Percentiles rank a stretch among this genome's conserved stretches.
Conservation (phyloP, 257 asterid species). For the Hygrophila difformis region DNA sequence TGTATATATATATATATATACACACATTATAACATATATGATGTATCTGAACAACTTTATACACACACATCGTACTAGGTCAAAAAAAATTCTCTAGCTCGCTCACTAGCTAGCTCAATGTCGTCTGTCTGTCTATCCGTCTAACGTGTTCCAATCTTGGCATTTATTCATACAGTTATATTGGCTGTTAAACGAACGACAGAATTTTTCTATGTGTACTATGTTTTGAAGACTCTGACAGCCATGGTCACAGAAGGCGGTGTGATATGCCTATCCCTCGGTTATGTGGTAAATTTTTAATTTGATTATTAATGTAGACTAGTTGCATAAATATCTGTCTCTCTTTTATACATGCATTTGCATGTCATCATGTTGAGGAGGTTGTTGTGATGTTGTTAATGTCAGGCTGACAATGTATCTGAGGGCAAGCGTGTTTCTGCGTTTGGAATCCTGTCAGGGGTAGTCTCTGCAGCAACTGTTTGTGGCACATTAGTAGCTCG, state of each 20-base stretch:
- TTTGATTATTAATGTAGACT: no score
- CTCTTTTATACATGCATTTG: no score
- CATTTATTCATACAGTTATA: constrained; percentile 26
- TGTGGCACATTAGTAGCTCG: constrained; percentile 46
- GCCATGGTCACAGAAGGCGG: constrained; percentile 44
- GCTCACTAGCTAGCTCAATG: no score
- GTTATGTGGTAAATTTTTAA: constrained; percentile 50
- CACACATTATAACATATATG: no score
- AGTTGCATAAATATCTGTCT: no score
- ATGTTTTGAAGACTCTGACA: constrained; percentile 38
- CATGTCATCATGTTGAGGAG: no score
- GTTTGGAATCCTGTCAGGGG: constrained; percentile 41
- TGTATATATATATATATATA: no score
- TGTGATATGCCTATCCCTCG: constrained; percentile 35
- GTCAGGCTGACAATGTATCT: constrained; percentile 42
- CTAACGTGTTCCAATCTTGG: no score
- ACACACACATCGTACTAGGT: no score
- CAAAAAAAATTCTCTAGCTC: no score
- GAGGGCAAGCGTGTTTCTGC: constrained; percentile 49
- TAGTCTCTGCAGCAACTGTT: constrained; percentile 37
- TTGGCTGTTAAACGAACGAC: constrained; percentile 38
- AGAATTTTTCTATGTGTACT: constrained; percentile 40
- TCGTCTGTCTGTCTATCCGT: no score
- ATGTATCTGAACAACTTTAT: no score
- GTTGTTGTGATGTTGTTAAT: neutral